Percentiles rank a stretch among this genome's conserved stretches.
phyloP scores from a whole-genome alignment of 805 yeast genomes.

The Ogataea ganodermae region DNA sequence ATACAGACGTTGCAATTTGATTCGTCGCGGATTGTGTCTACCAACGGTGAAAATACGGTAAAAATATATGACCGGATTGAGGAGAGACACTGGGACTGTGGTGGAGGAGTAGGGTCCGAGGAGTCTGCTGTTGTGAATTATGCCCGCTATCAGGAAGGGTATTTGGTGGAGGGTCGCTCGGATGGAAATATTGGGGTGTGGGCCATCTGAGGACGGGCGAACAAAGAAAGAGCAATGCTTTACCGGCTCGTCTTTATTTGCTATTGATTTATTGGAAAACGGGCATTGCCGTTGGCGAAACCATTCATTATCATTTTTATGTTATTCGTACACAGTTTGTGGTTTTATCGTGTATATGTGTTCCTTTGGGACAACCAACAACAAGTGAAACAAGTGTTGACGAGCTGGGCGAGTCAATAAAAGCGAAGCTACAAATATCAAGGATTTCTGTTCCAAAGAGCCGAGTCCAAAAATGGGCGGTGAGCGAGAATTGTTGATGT shows the following conservation, averaged over 20 bases:
- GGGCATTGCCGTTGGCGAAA: no score
- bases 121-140: constrained; percentile 35
- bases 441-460: no score
- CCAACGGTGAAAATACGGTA: constrained; percentile 50
- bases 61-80: constrained; percentile 60
- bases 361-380: constrained; percentile 9
- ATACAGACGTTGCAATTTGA: constrained; percentile 63
- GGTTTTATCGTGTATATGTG: constrained; percentile 22
- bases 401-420: no score
- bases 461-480: no score
- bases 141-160: constrained; percentile 61
- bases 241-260: not conserved
- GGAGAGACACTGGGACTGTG: constrained; percentile 55
- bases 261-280: not conserved
- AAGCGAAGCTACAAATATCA: no score
- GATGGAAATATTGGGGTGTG: constrained; percentile 65
- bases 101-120: constrained; percentile 31
- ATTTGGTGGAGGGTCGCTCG: constrained; percentile 62
- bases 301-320: no score
- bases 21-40: constrained; percentile 50
- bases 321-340: not conserved
- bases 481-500: no score
- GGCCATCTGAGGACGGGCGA: constrained; percentile 46
- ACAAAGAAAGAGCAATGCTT: constrained; percentile 2
- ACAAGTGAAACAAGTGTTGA: no score